Base-by-base conservation (phyloP, 192 early-diverging fungal species). In the Polychytrium aggregatum region DNA sequence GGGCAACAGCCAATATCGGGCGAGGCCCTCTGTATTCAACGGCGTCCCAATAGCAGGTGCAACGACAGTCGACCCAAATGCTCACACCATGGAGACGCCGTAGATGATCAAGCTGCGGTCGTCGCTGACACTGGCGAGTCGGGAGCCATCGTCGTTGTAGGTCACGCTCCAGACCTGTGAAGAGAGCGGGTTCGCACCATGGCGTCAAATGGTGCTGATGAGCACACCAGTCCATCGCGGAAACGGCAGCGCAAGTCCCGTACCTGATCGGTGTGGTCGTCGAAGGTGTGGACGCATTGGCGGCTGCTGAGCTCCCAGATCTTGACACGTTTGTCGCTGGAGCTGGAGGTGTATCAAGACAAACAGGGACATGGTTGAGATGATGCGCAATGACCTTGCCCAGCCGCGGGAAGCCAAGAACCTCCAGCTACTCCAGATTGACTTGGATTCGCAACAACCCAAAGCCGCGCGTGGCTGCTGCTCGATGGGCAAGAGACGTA, bases 271-370 rank as follows among this genome's bases (percentile, higher is more conserved):
- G 66, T 71, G 44, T 88, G 86, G 0, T 74, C 70, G 45, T 86
- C 81, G 52, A 83, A 79, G 20, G 86, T 88, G 50, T 87, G 81
- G 33, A 87, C 60, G 54, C 79, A 81, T 51, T 84, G 81, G 37
- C 78, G 58, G 10, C 68, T 65, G 26, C 76, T 74, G 13, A 83
- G 43, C 68, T 88, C 85, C 88, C 88, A 90, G 11, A 90, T 62
- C 66, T 90, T 90, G 33, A 86, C 76, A 38, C 77, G 72, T 44
- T 80, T 85, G 52, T 90, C 88, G 45, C 76, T 78, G 2, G 82
- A 82, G 36, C 79, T 74, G 48, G 52, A 6, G n/a, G n/a, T n/a
- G n/a, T n/a, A n/a, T n/a, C n/a, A n/a, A n/a, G n/a, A n/a, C n/a
- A n/a, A n/a, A n/a, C n/a, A n/a, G n/a, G n/a, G n/a, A n/a, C n/a